Evolutionary conservation across 73 alveolate species (phyloP).

Genomic region (Tetrahymena thermophila): DNA sequence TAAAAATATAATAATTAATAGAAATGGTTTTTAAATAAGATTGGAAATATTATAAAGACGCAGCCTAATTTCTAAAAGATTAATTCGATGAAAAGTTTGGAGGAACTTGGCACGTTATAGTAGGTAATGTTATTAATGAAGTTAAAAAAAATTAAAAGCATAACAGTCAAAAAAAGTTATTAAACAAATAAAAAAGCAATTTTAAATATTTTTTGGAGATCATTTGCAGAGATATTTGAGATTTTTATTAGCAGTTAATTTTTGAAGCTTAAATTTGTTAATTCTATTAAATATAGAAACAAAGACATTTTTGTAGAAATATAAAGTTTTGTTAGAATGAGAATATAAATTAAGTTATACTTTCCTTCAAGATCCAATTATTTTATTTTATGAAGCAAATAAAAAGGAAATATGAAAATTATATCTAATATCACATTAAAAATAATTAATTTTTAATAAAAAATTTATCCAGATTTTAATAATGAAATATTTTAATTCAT

Average conservation of each 20-base stretch:
- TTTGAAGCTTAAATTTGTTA: background rate
- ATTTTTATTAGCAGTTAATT: too few species aligned
- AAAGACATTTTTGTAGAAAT: background rate
- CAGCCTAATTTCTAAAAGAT: slow-evolving; percentile 28
- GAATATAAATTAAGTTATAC: background rate
- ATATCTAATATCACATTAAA: background rate
- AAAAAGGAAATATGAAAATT: background rate
- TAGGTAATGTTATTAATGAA: background rate
- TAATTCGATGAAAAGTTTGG: slow-evolving; percentile 37
- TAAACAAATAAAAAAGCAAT: background rate
- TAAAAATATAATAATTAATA: background rate
- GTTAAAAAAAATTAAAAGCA: background rate
- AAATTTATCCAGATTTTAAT: too few species aligned
- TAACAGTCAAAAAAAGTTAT: background rate
- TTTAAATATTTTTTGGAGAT: background rate
- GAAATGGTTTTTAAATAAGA: slow-evolving; percentile 17
- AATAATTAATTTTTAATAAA: background rate
- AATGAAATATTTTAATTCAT: too few species aligned
- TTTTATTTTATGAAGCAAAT: background rate
- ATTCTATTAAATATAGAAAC: background rate
- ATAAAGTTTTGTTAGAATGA: background rate
- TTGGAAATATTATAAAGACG: slow-evolving; percentile 27
- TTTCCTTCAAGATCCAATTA: background rate
- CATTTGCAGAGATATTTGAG: background rate
- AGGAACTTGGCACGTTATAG: slow-evolving; percentile 51